A percentile compares a stretch with the other conserved stretches of the same genome.
Evolutionary conservation across 139 green algal species (phyloP).

Genomic region (Chlorella sp.): DNA sequence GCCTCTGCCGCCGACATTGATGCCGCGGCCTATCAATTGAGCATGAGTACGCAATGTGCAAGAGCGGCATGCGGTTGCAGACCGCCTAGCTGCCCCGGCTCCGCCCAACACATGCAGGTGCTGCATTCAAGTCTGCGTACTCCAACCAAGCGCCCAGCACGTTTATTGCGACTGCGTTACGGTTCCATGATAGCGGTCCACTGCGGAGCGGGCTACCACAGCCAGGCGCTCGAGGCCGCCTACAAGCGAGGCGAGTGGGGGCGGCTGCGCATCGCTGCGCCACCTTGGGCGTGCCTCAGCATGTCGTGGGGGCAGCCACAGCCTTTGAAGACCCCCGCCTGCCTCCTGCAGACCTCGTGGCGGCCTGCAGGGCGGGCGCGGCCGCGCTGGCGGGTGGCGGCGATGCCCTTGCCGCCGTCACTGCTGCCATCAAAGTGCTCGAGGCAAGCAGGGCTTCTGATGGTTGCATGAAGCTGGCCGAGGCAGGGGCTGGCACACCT

Average conservation of each 20-base stretch:
- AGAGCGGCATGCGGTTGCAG: too few relatives aligned
- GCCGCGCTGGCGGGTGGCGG: conserved; percentile 35
- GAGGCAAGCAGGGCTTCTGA: conserved; percentile 52
- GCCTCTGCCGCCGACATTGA: conserved; percentile 17
- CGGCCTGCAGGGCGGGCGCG: conserved; percentile 52
- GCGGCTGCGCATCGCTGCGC: background rate
- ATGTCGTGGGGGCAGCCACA: background rate
- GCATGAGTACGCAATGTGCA: too few relatives aligned
- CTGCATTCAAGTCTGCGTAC: background rate
- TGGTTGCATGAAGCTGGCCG: background rate
- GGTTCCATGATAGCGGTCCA: conserved; percentile 76
- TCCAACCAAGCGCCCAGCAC: background rate
- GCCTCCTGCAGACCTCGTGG: conserved; percentile 44
- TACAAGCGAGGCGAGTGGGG: conserved; percentile 55
- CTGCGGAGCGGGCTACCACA: conserved; percentile 73
- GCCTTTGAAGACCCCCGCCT: background rate
- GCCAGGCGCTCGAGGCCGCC: conserved; percentile 36
- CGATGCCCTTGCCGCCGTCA: conserved; percentile 52
- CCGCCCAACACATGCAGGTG: too few relatives aligned
- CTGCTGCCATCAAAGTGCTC: conserved; percentile 55
- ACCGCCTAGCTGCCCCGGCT: too few relatives aligned
- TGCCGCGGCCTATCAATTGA: too few relatives aligned
- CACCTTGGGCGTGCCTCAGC: background rate
- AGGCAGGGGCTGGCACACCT: background rate
- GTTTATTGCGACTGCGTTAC: background rate